A percentile compares a stretch with the other conserved stretches of the same genome.
Evolutionary conservation across 1,284 basidiomycete genomes (phyloP).

Genomic region (Trametes versicolor): DNA sequence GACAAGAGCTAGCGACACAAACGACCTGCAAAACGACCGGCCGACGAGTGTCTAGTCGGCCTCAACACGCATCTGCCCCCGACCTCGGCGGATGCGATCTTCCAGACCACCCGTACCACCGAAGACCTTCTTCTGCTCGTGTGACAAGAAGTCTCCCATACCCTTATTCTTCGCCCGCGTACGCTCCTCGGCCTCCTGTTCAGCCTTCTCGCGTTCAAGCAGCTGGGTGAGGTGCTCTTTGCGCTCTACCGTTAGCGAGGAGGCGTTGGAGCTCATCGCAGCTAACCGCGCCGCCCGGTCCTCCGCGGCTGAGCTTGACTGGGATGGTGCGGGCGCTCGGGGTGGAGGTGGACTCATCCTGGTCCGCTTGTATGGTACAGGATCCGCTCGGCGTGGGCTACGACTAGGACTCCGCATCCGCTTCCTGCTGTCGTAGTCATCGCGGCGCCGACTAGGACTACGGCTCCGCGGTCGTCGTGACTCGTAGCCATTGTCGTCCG

Average conservation of each 20-base stretch:
- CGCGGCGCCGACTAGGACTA: slow-evolving; percentile 38
- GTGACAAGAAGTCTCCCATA: slow-evolving; percentile 75
- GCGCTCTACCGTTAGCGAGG: slow-evolving; percentile 70
- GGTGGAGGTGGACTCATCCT: slow-evolving; percentile 52
- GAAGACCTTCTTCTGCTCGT: slow-evolving; percentile 83
- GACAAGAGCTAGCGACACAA: background rate
- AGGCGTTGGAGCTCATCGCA: slow-evolving; percentile 84
- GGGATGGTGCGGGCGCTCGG: slow-evolving; percentile 41
- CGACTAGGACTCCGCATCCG: slow-evolving; percentile 60
- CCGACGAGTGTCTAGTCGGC: slow-evolving; percentile 36
- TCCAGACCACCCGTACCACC: slow-evolving; percentile 79
- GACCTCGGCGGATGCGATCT: slow-evolving; percentile 75
- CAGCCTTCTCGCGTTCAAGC: slow-evolving; percentile 77
- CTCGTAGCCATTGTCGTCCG: slow-evolving; percentile 51
- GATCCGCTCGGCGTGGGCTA: slow-evolving; percentile 38
- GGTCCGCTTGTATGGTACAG: slow-evolving; percentile 49
- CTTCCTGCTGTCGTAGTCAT: slow-evolving; percentile 47
- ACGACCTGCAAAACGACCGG: background rate
- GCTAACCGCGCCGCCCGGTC: slow-evolving; percentile 86
- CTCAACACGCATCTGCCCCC: slow-evolving; percentile 49
- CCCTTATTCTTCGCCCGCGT: slow-evolving; percentile 72
- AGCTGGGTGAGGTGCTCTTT: slow-evolving; percentile 69
- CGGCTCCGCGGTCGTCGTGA: slow-evolving; percentile 32
- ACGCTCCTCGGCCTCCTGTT: slow-evolving; percentile 70
- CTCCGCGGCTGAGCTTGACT: slow-evolving; percentile 46